These are phyloP conservation scores for Iberis amara DNA, from an alignment of 441 rosid genomes.

Conservation along the genomic window DNA sequence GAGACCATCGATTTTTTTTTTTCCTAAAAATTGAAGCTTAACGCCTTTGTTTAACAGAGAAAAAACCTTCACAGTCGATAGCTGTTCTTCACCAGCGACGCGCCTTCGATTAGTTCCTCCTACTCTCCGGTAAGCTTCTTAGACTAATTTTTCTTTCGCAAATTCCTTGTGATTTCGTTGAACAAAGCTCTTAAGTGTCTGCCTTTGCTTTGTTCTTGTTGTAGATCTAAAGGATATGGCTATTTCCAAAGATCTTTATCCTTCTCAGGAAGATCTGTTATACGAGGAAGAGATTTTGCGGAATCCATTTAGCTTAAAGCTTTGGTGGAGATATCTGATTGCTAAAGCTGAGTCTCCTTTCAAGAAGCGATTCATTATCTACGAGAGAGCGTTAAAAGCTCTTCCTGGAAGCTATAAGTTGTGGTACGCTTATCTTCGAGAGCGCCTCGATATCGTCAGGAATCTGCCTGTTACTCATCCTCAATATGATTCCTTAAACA, in stretches of 20 bases:
- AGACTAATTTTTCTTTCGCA: neutral
- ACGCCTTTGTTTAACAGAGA: neutral
- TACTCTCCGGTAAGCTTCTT: neutral
- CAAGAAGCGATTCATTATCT: conserved; percentile 62
- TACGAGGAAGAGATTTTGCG: conserved; percentile 82
- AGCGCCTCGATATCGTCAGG: conserved; percentile 69
- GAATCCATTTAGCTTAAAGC: conserved; percentile 71
- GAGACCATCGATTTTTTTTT: too few species aligned
- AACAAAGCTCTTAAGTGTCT: conserved; percentile 4
- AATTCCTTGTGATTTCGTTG: neutral
- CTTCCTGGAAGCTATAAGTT: conserved; percentile 88
- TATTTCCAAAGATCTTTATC: conserved; percentile 66
- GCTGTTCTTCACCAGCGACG: neutral
- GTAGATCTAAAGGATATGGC: conserved; percentile 39
- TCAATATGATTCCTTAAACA: conserved; percentile 64
- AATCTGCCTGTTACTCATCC: conserved; percentile 63
- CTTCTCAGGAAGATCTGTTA: conserved; percentile 70
- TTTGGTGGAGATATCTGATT: conserved; percentile 89
- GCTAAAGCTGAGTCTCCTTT: conserved; percentile 66
- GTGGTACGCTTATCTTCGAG: conserved; percentile 78
- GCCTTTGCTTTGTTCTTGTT: neutral
- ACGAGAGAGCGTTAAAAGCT: conserved; percentile 80
- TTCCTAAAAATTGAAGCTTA: neutral
- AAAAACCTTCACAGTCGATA: neutral
- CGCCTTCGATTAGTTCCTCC: neutral